phyloP scores from a whole-genome alignment of 352 stramenopile genomes.

The Phytophthora ohioensis region DNA sequence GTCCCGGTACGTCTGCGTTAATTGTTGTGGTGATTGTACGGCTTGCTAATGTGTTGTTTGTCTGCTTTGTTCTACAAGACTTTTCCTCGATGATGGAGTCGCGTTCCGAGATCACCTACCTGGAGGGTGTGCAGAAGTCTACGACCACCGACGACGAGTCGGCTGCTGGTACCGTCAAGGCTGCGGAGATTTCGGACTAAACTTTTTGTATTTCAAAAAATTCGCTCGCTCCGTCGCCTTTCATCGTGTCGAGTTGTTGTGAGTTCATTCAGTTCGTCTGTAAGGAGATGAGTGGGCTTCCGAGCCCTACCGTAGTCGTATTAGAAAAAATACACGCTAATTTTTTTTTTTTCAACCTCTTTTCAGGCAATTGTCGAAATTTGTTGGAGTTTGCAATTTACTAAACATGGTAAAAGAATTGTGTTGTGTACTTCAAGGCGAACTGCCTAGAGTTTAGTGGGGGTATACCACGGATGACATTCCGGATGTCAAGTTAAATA shows the following conservation, averaged over 20 bases:
- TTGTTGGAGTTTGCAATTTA: not conserved
- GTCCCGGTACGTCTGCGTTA: constrained; percentile 50
- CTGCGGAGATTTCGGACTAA: constrained; percentile 32
- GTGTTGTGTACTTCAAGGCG: constrained; percentile 27
- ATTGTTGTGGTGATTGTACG: not conserved
- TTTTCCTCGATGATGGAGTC: constrained; percentile 73
- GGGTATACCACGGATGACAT: constrained; percentile 34
- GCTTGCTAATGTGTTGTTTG: constrained; percentile 4
- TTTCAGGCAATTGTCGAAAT: too few species aligned
- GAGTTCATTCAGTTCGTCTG: constrained; percentile 23
- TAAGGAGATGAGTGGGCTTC: constrained; percentile 24
- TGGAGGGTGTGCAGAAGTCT: constrained; percentile 45
- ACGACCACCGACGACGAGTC: constrained; percentile 15
- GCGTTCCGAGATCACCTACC: constrained; percentile 57
- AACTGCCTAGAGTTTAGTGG: constrained; percentile 19
- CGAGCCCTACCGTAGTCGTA: constrained; percentile 1
- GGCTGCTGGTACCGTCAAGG: constrained; percentile 42
- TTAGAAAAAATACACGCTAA: constrained; percentile 11
- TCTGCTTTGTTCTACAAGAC: constrained; percentile 37
- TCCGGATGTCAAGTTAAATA: constrained; percentile 47
- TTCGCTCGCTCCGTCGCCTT: constrained; percentile 18
- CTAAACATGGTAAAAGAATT: constrained; percentile 20
- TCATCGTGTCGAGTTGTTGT: constrained; percentile 34
- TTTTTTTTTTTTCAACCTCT: too few species aligned
- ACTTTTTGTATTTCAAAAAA: constrained; percentile 8